Conservation (phyloP, 129 eudicot species). For the Chrysanthemum makinoi region DNA sequence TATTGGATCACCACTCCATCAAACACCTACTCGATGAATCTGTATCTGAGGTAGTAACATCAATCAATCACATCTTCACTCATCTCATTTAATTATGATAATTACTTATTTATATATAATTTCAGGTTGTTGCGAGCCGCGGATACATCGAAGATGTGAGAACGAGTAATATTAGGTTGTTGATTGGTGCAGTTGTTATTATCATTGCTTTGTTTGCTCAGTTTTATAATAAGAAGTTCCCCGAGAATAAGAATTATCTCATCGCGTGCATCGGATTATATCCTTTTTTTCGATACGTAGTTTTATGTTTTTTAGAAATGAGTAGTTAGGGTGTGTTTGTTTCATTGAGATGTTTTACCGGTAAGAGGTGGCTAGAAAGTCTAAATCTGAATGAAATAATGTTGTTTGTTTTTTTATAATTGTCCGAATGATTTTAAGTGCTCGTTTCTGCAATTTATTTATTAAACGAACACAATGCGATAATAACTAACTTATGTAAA, state of each 20-base stretch:
- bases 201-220: conserved; percentile 82
- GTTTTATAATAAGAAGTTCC: conserved; percentile 85
- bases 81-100: not conserved
- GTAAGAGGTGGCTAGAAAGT: too few relatives aligned
- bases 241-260: conserved; percentile 69
- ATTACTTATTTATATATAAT: not conserved
- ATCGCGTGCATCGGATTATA: conserved; percentile 75
- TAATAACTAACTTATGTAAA: too few relatives aligned
- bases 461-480: too few relatives aligned
- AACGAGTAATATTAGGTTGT: conserved; percentile 71
- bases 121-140: conserved; percentile 65
- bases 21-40: conserved; percentile 94
- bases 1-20: conserved; percentile 82
- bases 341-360: too few relatives aligned
- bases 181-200: conserved; percentile 66
- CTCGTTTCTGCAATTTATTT: too few relatives aligned
- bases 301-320: not conserved
- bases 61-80: not conserved
- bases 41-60: conserved; percentile 64
- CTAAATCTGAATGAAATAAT: too few relatives aligned
- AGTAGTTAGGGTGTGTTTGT: not conserved
- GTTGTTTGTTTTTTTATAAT: too few relatives aligned
- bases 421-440: too few relatives aligned
- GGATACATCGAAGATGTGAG: conserved; percentile 90
- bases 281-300: conserved; percentile 47